phyloP scores from a whole-genome alignment of 2,329 filamentous ascomycete genomes.

The Fusarium metavorans region DNA sequence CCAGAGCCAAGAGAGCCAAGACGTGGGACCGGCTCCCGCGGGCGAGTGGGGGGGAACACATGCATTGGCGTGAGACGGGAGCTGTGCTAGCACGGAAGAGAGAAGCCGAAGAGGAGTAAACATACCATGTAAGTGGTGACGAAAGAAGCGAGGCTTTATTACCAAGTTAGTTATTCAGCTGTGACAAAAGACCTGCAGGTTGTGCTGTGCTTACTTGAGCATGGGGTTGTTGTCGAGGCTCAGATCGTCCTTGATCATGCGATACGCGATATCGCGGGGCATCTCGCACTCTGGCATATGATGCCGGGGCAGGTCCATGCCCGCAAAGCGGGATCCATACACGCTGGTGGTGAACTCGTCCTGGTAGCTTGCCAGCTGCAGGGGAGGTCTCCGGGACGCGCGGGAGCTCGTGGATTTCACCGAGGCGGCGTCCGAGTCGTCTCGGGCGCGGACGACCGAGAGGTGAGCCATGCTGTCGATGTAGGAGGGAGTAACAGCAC shows the following conservation, averaged over 20 bases:
- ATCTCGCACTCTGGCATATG: conserved; percentile 93
- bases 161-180: conserved; percentile 9
- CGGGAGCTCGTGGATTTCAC: conserved; percentile 42
- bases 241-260: conserved; percentile 95
- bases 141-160: conserved; percentile 82
- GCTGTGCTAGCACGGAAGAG: not conserved
- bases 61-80: conserved; percentile 24
- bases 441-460: conserved; percentile 55
- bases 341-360: conserved; percentile 81
- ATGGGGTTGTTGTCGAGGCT: conserved; percentile 92
- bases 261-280: conserved; percentile 93
- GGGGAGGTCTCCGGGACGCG: conserved; percentile 45
- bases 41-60: not conserved
- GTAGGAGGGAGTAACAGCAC: conserved; percentile 27
- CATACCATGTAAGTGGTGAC: conserved; percentile 95
- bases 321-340: conserved; percentile 88
- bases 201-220: conserved; percentile 71
- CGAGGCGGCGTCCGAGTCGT: conserved; percentile 47
- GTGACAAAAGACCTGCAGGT: not conserved
- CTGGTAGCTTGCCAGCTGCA: conserved; percentile 63
- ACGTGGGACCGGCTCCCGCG: conserved; percentile 16
- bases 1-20: conserved; percentile 31
- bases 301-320: conserved; percentile 80
- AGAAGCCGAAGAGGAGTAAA: conserved; percentile 9
- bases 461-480: conserved; percentile 64